These are phyloP conservation scores for Chytriomyces confervae DNA, from an alignment of 192 early-diverging fungal genomes.

Conservation along the genomic window DNA sequence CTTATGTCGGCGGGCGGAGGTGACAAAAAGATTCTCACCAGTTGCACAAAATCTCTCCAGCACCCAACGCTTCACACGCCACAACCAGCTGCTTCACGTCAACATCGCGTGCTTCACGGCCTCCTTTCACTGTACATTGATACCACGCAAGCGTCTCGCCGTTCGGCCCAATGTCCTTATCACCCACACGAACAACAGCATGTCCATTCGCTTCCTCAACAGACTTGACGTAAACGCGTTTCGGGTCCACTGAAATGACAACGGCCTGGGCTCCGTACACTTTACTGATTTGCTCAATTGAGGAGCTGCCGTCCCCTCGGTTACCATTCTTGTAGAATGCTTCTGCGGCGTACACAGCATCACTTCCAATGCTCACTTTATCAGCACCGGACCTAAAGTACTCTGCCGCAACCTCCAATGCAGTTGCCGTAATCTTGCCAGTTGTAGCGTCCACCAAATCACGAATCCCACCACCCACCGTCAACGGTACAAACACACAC, in stretches of 20 bases:
- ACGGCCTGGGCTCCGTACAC: conserved; percentile 98
- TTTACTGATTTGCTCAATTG: conserved; percentile 93
- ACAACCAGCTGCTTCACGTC: conserved; percentile 92
- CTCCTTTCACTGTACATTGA: conserved; percentile 98
- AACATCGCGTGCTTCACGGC: conserved; percentile 91
- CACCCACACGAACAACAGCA: conserved; percentile 67
- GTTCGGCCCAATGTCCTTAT: conserved; percentile 79
- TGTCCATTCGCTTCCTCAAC: conserved; percentile 78
- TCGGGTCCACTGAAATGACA: conserved; percentile 97
- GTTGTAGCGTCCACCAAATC: conserved; percentile 84
- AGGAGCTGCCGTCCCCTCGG: conserved; percentile 66
- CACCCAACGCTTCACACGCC: conserved; percentile 88
- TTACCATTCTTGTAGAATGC: conserved; percentile 69
- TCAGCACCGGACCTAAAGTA: conserved; percentile 99
- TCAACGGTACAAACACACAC: conserved; percentile 97
- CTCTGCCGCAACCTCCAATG: conserved; percentile 96
- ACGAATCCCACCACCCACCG: conserved; percentile 98
- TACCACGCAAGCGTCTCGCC: conserved; percentile 98
- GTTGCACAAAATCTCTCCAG: conserved; percentile 97
- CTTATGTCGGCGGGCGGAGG: no score
- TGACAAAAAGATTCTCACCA: conserved; percentile 51
- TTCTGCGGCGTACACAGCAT: conserved; percentile 98
- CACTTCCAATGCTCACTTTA: conserved; percentile 98
- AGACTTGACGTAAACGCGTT: conserved; percentile 85
- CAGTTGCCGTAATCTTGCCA: conserved; percentile 64